A percentile compares a stretch with the other conserved stretches of the same genome.
Conservation (phyloP, 2,329 filamentous ascomycete genomes). For the Colletotrichum sp. region DNA sequence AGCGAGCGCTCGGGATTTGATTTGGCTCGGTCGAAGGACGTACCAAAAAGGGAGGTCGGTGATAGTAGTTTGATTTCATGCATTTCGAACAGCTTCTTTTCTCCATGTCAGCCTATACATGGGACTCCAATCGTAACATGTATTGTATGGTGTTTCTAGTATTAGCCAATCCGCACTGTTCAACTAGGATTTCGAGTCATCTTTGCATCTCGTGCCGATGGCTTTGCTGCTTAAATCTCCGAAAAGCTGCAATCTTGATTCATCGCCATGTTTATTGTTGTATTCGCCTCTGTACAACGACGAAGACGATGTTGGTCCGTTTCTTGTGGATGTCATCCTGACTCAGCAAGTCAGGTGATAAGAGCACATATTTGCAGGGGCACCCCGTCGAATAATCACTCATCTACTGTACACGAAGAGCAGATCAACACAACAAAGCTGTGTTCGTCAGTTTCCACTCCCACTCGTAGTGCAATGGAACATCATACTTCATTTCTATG, state of each 20-base stretch:
- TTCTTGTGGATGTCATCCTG: background rate
- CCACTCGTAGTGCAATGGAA: background rate
- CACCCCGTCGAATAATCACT: background rate
- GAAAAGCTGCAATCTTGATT: background rate
- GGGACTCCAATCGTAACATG: background rate
- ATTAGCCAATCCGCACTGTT: rapidly evolving
- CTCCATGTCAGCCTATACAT: rapidly evolving
- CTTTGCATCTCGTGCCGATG: rapidly evolving
- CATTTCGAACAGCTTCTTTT: background rate
- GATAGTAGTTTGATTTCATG: rapidly evolving
- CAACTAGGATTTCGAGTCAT: background rate
- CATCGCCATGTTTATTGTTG: background rate
- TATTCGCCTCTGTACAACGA: background rate
- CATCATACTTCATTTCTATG: background rate
- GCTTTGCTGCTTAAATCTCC: background rate
- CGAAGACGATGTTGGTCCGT: background rate
- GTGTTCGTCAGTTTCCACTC: background rate
- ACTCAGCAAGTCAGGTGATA: background rate
- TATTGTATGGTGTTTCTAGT: rapidly evolving
- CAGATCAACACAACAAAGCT: background rate
- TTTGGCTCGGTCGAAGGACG: background rate
- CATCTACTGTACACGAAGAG: background rate
- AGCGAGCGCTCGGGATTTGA: background rate
- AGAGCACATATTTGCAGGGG: background rate
- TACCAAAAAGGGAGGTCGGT: background rate